These are phyloP conservation scores for Lipomyces chichibuensis DNA, from an alignment of 805 yeast genomes.

Conservation along the genomic window DNA sequence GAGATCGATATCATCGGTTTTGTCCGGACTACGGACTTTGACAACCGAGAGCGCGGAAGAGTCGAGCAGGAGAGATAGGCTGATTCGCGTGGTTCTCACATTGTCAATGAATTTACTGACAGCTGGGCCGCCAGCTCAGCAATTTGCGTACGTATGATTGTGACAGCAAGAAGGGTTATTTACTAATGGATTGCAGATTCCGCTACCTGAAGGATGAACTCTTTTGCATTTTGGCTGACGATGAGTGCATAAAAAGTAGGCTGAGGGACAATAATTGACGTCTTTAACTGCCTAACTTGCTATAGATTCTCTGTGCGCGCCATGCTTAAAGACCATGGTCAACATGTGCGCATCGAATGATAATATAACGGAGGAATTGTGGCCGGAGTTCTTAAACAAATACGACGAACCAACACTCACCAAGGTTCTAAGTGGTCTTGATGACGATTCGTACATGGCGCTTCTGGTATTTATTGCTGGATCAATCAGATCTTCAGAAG, in stretches of 20 bases:
- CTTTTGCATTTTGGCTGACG: slow-evolving; percentile 10
- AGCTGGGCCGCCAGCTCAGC: slow-evolving; percentile 20
- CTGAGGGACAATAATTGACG: neutral
- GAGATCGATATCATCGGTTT: neutral
- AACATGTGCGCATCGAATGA: slow-evolving; percentile 27
- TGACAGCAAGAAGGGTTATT: neutral
- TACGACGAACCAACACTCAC: slow-evolving; percentile 2
- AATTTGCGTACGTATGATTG: slow-evolving; percentile 13
- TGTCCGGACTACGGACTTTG: neutral
- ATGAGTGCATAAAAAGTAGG: slow-evolving; percentile 8
- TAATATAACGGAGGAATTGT: slow-evolving; percentile 6
- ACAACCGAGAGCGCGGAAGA: neutral
- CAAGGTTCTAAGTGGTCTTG: slow-evolving; percentile 3
- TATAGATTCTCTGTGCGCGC: slow-evolving; percentile 6
- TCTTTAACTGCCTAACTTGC: neutral
- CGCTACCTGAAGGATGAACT: slow-evolving; percentile 7
- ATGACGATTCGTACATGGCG: slow-evolving; percentile 19
- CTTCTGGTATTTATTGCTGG: slow-evolving; percentile 27
- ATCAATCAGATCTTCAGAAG: slow-evolving; percentile 16
- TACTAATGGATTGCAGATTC: neutral
- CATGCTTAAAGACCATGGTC: slow-evolving; percentile 17
- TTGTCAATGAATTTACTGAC: slow-evolving; percentile 26
- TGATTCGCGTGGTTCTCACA: slow-evolving; percentile 4
- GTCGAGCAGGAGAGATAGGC: neutral
- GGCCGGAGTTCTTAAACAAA: slow-evolving; percentile 15